These are phyloP conservation scores for Citrus sinensis DNA, from an alignment of 345 rosid genomes.

Conservation along the genomic window DVS_A1.0 CM039169.1:1721501-1722000, in stretches of 20 bases:
- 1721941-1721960: constrained; percentile 30
- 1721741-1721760: constrained; percentile 13
- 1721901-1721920: not conserved
- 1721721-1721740: constrained; percentile 12
- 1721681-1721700: constrained; percentile 73
- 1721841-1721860: constrained; percentile 25
- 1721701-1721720: constrained; percentile 81
- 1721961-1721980: constrained; percentile 41
- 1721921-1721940: not conserved
- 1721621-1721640: not conserved
- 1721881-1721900: not conserved
- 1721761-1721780: constrained; percentile 19
- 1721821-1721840: constrained; percentile 12
- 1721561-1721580: constrained; percentile 34
- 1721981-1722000: constrained; percentile 49
- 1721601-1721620: not conserved
- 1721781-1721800: not conserved
- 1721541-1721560: constrained; percentile 36
- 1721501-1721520: constrained; percentile 6
- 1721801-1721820: not conserved
- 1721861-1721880: constrained; percentile 82
- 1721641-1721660: not conserved
- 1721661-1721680: constrained; percentile 20
- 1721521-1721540: constrained; percentile 32
- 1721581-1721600: constrained; percentile 14